Evolutionary conservation across 2,329 filamentous ascomycete species (phyloP).

Genomic region (Beauveria rudraprayagi): DNA sequence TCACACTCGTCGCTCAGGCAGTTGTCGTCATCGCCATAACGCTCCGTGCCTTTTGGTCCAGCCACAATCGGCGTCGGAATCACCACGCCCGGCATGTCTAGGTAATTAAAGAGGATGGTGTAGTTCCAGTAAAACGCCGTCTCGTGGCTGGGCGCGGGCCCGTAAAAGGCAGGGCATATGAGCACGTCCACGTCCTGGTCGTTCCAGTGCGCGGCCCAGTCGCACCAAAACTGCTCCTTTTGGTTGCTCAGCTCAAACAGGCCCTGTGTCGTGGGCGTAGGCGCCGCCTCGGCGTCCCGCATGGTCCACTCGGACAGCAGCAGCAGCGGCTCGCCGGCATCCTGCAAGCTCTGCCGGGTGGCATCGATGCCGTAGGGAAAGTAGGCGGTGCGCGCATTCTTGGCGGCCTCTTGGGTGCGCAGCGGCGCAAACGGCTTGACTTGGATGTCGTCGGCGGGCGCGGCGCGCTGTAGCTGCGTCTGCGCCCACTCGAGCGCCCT

Average conservation of each 20-base stretch:
- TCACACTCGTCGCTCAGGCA: constrained; percentile 19
- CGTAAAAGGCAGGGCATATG: constrained; percentile 27
- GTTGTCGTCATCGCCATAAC: not conserved
- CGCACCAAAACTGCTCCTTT: constrained; percentile 24
- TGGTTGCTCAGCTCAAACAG: constrained; percentile 20
- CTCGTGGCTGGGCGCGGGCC: constrained; percentile 29
- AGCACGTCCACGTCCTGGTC: constrained; percentile 30
- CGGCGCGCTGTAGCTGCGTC: constrained; percentile 14
- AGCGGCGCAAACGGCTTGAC: constrained; percentile 28
- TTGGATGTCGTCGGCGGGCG: constrained; percentile 16
- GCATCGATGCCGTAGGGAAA: constrained; percentile 35
- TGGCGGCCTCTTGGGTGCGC: constrained; percentile 21
- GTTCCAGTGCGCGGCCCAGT: constrained; percentile 27
- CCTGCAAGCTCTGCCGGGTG: constrained; percentile 24
- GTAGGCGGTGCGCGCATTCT: constrained; percentile 32
- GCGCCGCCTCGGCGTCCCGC: constrained; percentile 21
- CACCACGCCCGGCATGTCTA: constrained; percentile 29
- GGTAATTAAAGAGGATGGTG: constrained; percentile 29
- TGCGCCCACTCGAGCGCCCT: constrained; percentile 28
- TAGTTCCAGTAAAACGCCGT: constrained; percentile 30
- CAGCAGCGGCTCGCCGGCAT: constrained; percentile 35
- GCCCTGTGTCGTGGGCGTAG: constrained; percentile 16
- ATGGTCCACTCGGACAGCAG: constrained; percentile 34
- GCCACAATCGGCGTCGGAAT: constrained; percentile 27
- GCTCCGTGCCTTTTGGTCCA: constrained; percentile 20